Evolutionary conservation across 2,329 filamentous ascomycete species (phyloP).

Genomic region (Colletotrichum liriopes): DNA sequence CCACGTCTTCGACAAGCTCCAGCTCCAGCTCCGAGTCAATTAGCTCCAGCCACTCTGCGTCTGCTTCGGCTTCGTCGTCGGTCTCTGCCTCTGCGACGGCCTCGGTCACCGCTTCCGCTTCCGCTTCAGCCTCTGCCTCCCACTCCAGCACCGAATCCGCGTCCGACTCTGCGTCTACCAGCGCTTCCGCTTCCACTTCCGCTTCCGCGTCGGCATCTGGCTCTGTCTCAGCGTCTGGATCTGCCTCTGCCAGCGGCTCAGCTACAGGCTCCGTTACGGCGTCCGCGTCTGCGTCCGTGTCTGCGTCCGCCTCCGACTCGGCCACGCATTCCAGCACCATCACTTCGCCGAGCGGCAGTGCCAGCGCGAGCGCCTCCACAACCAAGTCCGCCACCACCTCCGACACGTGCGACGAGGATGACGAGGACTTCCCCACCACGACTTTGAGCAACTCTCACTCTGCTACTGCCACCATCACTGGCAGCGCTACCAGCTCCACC

Average conservation of each 20-base stretch:
- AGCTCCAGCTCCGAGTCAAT: conserved; percentile 18
- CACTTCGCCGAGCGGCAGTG: conserved; percentile 10
- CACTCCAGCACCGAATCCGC: background rate
- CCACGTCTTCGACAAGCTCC: conserved; percentile 34
- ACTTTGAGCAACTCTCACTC: conserved; percentile 8
- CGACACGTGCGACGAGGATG: conserved; percentile 38
- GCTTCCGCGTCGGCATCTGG: conserved; percentile 1
- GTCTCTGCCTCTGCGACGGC: conserved; percentile 5
- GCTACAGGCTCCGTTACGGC: conserved; percentile 7
- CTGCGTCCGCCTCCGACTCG: conserved; percentile 20
- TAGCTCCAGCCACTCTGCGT: conserved; percentile 5
- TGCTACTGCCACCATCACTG: conserved; percentile 25
- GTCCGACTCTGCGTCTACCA: conserved; percentile 10
- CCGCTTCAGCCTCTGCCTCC: conserved; percentile 14
- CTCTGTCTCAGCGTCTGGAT: conserved; percentile 13
- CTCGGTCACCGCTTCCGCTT: conserved; percentile 5
- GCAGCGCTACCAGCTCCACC: conserved; percentile 32
- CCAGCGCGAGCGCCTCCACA: conserved; percentile 22
- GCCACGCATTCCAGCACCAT: conserved; percentile 22
- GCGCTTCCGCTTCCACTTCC: conserved; percentile 9
- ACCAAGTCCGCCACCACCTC: conserved; percentile 27
- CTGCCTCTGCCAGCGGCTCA: conserved; percentile 12
- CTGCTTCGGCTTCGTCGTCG: conserved; percentile 8
- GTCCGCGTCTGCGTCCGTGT: conserved; percentile 14
- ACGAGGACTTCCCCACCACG: conserved; percentile 26